Percentiles rank a stretch among this genome's conserved stretches.
phyloP scores from a whole-genome alignment of 768 basidiomycete genomes.

The Collybia mongolica region DNA sequence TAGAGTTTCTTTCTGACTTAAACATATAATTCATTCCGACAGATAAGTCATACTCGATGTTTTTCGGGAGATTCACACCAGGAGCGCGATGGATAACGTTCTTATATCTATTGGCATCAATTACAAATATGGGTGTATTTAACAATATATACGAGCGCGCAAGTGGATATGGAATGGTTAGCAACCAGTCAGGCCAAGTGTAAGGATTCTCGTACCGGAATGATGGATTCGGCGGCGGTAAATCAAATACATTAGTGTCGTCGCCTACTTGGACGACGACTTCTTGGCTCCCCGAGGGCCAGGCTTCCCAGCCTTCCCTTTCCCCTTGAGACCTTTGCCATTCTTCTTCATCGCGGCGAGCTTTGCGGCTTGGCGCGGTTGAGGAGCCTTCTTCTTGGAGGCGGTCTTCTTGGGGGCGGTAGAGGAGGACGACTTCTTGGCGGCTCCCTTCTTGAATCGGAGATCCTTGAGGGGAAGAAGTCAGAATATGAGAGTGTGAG shows the following conservation, averaged over 20 bases:
- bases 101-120: slow-evolving; percentile 1
- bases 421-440: no score
- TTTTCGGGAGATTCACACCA: slow-evolving; percentile 11
- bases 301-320: no score
- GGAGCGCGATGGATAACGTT: slow-evolving; percentile 9
- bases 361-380: no score
- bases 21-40: slow-evolving; percentile 20
- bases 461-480: no score
- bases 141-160: slow-evolving; percentile 11
- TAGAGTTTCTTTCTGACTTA: slow-evolving; percentile 2
- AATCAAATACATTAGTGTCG: background rate
- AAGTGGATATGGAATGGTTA: slow-evolving; percentile 9
- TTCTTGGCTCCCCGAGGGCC: no score
- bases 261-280: no score
- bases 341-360: no score
- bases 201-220: slow-evolving; percentile 1
- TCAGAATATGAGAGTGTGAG: no score
- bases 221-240: background rate
- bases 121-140: slow-evolving; percentile 10
- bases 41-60: slow-evolving; percentile 11
- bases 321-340: no score
- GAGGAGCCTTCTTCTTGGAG: no score
- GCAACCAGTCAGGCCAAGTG: slow-evolving; percentile 14
- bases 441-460: no score
- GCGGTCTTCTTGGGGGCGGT: no score